Conservation (phyloP, 2,329 filamentous ascomycete genomes). For the Esteya vermicola region DNA sequence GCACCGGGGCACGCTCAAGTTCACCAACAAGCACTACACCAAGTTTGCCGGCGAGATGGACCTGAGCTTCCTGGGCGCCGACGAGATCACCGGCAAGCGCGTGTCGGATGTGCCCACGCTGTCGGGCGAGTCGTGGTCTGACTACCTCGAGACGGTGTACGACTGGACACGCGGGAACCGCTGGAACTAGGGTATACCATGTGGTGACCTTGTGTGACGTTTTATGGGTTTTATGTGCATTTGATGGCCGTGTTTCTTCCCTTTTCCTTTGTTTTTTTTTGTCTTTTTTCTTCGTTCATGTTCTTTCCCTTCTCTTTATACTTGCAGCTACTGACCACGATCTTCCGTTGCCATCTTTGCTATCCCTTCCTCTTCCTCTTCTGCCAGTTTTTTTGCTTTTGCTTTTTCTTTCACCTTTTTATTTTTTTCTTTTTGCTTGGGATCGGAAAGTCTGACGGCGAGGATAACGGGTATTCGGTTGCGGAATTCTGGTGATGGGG, state of each 20-base stretch:
- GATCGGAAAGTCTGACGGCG: too few relatives aligned
- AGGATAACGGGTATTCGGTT: too few relatives aligned
- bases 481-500: too few relatives aligned
- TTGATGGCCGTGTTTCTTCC: background rate
- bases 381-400: background rate
- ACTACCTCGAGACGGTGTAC: slow-evolving; percentile 13
- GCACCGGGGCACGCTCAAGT: slow-evolving; percentile 14
- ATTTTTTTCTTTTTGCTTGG: background rate
- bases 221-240: too few relatives aligned
- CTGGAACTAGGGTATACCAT: slow-evolving; percentile 9
- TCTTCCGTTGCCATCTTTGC: too few relatives aligned
- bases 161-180: slow-evolving; percentile 10
- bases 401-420: background rate
- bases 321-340: too few relatives aligned
- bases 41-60: slow-evolving; percentile 13
- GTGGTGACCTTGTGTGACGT: background rate
- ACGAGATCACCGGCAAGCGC: slow-evolving; percentile 14
- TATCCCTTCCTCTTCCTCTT: too few relatives aligned
- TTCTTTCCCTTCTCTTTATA: too few relatives aligned
- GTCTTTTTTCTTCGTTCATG: background rate
- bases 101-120: slow-evolving; percentile 9
- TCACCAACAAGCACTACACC: slow-evolving; percentile 14
- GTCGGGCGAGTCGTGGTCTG: slow-evolving; percentile 11
- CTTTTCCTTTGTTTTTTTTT: background rate
- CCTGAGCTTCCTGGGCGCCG: slow-evolving; percentile 11